Evolutionary conservation across 129 eudicot genomes (phyloP), one percentile per base, ranked within the genome.

Genomic region (Ambrosia artemisiifolia): DNA sequence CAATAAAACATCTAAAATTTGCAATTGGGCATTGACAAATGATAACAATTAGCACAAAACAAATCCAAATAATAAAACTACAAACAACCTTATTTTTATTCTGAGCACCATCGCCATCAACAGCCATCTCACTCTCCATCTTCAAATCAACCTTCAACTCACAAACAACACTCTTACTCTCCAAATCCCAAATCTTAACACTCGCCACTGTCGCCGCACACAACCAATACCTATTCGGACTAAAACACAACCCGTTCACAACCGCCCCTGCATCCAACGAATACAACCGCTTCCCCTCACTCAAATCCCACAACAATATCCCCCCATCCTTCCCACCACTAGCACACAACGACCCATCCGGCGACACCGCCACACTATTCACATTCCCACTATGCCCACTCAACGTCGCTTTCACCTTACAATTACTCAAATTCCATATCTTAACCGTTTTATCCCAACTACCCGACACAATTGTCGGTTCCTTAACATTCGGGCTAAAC

Each of bases 161-260:
- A 1, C 84, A 92, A 5, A 80, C 83, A 74, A 74, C 74, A 24
- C 71, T 80, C 79, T 80, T 80, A 6, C 79, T 73, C 90, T 89
- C 96, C 83, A 89, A 75, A 73, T 89, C 96, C 92, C 92, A 89
- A 2, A 89, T 84, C 96, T 88, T 88, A 18, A 88, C 81, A 51
- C 91, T 75, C 4, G 73, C 16, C 74, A 83, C 91, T 0, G 95
- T 88, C 8, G 95, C 95, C 5, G 91, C 95, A 48, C 91, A 85
- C 6, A 88, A 76, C 95, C 95, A 88, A 69, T 88, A 88, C 85
- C 95, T 85, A 51, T 88, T 88, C 0, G 95, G 95, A 42, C 95
- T 88, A 51, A 88, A 88, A 63, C 91, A 88, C 14, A 88, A 72
- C 0, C 75, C 83, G 68, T 89, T 92, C 12, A 89, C 80, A 32